phyloP scores from a whole-genome alignment of 2,329 filamentous ascomycete species.

The Ascochyta koolunga region DNA sequence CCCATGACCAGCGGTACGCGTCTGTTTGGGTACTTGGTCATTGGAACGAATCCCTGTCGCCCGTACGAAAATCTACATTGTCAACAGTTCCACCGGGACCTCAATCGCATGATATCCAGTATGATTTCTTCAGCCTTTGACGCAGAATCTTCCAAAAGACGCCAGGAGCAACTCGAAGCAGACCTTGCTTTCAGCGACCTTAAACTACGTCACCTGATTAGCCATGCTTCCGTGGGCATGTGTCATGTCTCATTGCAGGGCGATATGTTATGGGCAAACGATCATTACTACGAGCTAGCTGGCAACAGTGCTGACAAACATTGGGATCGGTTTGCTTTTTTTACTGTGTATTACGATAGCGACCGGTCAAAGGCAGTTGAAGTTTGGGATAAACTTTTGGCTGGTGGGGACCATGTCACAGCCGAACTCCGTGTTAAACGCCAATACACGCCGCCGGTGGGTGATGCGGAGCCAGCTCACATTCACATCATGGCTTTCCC shows the following conservation, averaged over 20 bases:
- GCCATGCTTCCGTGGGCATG: slow-evolving; percentile 46
- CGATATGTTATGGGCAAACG: slow-evolving; percentile 43
- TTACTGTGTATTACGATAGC: slow-evolving; percentile 38
- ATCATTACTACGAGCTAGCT: slow-evolving; percentile 41
- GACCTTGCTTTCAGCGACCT: slow-evolving; percentile 43
- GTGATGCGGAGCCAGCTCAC: slow-evolving; percentile 39
- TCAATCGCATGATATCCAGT: slow-evolving; percentile 41
- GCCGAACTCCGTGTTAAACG: slow-evolving; percentile 40
- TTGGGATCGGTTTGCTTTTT: slow-evolving; percentile 21
- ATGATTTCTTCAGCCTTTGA: slow-evolving; percentile 33
- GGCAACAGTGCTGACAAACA: slow-evolving; percentile 29
- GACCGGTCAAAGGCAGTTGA: slow-evolving; percentile 33
- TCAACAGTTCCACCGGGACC: slow-evolving; percentile 41
- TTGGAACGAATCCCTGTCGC: slow-evolving; percentile 46
- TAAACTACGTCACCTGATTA: slow-evolving; percentile 43
- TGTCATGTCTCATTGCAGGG: slow-evolving; percentile 39
- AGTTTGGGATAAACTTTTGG: slow-evolving; percentile 31
- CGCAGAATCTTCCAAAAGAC: slow-evolving; percentile 26
- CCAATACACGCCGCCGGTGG: slow-evolving; percentile 37
- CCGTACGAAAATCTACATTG: slow-evolving; percentile 40
- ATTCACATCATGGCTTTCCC: slow-evolving; percentile 45
- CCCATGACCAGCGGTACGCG: slow-evolving; percentile 32
- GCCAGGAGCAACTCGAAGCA: slow-evolving; percentile 41
- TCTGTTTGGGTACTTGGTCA: slow-evolving; percentile 39
- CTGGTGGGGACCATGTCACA: slow-evolving; percentile 34